Evolutionary conservation across 2,329 filamentous ascomycete species (phyloP), one percentile per base, ranked within the genome.

Genomic region (Diaporthe velutina): DNA sequence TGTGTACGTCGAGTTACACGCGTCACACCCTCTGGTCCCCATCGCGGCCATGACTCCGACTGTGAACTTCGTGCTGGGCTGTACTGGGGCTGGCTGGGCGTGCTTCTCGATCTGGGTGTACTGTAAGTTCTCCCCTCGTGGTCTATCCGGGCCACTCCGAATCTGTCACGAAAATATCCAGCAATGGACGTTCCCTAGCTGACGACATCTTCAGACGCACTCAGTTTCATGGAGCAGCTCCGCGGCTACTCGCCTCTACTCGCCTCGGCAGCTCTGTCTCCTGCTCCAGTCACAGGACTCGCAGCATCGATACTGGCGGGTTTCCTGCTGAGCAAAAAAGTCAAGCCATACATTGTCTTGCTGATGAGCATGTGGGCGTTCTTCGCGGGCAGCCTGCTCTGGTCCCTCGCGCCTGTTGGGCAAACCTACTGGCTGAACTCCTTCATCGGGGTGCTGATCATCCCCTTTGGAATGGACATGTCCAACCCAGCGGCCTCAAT

Each of bases 401-500:
- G 86, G 35, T 85, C 85, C 13, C 85, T 85, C 13, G 84, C 88
- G 2, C 90, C 91, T 0, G 83, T 87, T 0, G 77, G 86, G 7
- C 90, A 93, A 80, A 87, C 83, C 0, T 94, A 93, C 82, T 94
- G 92, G 92, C 85, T 84, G 25, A 89, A 92, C 76, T 85, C 88
- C 0, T 94, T 94, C 79, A 85, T 92, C 13, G 86, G 86, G 4
- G 84, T 90, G 6, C 33, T 93, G 4, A 79, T 93, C 60, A 90
- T 90, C 81, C 88, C 90, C 0, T 91, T 88, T 78, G 90, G 91
- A 2, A 91, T 93, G 88, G 91, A 94, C 79, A 92, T 93, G 86
- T 90, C 86, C 2, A 92, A 92, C 77, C 92, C 92, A 0, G 89
- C 91, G 0, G 90, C 89, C 0, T 92, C 88, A 0, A 79, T 93